Base-by-base conservation (phyloP, 2,329 filamentous ascomycete species). In the Fusarium marasasianum region DNA sequence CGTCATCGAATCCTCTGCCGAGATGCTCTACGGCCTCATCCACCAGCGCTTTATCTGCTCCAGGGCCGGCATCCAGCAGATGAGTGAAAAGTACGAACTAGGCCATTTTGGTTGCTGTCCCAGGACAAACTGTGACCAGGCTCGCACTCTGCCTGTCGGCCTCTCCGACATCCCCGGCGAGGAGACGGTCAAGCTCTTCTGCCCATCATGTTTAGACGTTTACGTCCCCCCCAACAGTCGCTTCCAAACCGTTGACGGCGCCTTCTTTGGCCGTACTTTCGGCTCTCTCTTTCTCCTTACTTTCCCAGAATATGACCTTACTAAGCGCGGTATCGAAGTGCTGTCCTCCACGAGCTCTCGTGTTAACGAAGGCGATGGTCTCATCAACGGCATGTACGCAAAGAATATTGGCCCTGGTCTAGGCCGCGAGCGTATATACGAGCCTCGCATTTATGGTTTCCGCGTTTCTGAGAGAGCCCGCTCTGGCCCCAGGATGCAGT, bases 11-110 rank as follows among this genome's bases (percentile, higher is more conserved):
- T 97, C 93, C 74, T 98, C 95, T 2, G 96, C 96, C n/a, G 96
- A 99, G 86, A 92, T 98, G 86, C 91, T 99, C 31, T 99, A 99
- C 84, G 96, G 96, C 45, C 90, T 99, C 68, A 99, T 99, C 83
- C 96, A 99, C 85, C 96, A 98, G 83, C 93, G 96, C 65, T 99
- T 98, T 84, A 98, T 99, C 84, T 98, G 95, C 80, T 98, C 95
- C 31, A 90, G 96, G 67, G 94, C 94, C 6, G 96, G 96, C 59
- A 98, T 99, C 79, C 96, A 98, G 84, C 95, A 98, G 82, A 99
- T 99, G 96, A 94, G 95, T 72, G 96, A 99, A 84, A 99, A 99
- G 83, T 99, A 98, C 86, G 96, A 98, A 83, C 89, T 97, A 55
- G 93, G 95, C 71, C 96, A 99, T 85, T 99, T 99, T 81, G 96